These are phyloP conservation scores for Emericellopsis atlantica DNA, from an alignment of 2,329 filamentous ascomycete species.

Conservation along the genomic window DNA sequence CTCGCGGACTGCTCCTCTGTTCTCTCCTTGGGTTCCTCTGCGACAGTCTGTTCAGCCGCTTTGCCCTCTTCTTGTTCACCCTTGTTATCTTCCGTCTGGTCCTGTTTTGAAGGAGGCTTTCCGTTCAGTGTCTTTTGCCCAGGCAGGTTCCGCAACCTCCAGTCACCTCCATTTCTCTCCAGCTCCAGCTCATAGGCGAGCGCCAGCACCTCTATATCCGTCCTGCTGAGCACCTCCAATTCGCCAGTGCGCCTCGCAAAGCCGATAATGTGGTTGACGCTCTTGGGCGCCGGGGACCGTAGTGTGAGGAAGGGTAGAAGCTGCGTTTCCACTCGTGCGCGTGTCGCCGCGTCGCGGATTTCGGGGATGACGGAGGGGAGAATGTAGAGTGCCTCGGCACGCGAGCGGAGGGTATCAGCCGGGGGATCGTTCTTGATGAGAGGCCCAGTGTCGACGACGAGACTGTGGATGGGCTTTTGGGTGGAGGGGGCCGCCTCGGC, in stretches of 20 bases:
- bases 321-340: slow-evolving; percentile 69
- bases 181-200: slow-evolving; percentile 91
- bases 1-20: slow-evolving; percentile 2
- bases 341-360: slow-evolving; percentile 74
- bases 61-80: slow-evolving; percentile 4
- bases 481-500: neutral
- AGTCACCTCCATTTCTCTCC: slow-evolving; percentile 81
- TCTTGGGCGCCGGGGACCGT: slow-evolving; percentile 61
- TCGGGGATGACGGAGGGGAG: slow-evolving; percentile 78
- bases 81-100: slow-evolving; percentile 10
- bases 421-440: slow-evolving; percentile 88
- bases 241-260: slow-evolving; percentile 89
- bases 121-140: slow-evolving; percentile 71
- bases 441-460: slow-evolving; percentile 83
- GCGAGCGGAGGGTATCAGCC: slow-evolving; percentile 66
- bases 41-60: neutral
- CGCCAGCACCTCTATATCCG: slow-evolving; percentile 82
- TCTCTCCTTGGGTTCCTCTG: neutral
- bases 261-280: slow-evolving; percentile 65
- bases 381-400: slow-evolving; percentile 68
- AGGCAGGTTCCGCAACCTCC: slow-evolving; percentile 66
- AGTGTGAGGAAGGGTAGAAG: slow-evolving; percentile 76
- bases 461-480: slow-evolving; percentile 61
- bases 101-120: slow-evolving; percentile 34
- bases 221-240: slow-evolving; percentile 71